A percentile compares a stretch with the other conserved stretches of the same genome.
These are phyloP conservation scores for Pythium utonaiense DNA, from an alignment of 352 stramenopile species.

Conservation along the genomic window DNA sequence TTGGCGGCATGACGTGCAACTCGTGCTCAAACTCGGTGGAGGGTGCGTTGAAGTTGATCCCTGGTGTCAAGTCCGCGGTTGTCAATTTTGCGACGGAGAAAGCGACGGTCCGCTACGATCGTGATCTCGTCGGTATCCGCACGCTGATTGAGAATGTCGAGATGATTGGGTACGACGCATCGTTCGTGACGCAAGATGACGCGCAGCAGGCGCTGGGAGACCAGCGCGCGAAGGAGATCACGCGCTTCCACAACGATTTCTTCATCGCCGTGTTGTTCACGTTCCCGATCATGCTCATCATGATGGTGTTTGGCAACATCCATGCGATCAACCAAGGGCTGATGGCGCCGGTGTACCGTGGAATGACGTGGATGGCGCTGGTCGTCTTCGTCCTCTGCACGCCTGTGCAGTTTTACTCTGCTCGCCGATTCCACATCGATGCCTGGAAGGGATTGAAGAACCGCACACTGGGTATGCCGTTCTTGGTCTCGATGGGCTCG, in stretches of 20 bases:
- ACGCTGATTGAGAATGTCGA: background rate
- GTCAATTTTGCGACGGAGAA: background rate
- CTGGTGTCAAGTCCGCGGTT: background rate
- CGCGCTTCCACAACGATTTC: background rate
- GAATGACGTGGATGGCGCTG: background rate
- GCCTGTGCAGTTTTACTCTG: background rate
- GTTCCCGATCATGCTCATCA: background rate
- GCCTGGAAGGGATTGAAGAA: conserved; percentile 80
- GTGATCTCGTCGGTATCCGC: background rate
- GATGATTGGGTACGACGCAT: background rate
- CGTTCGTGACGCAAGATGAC: background rate
- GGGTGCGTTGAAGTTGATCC: background rate
- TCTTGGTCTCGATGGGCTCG: conserved; percentile 94
- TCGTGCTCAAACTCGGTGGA: background rate
- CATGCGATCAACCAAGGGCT: background rate
- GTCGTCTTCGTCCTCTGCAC: background rate
- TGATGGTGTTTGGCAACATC: background rate
- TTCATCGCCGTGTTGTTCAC: background rate
- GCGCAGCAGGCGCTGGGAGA: conserved; percentile 43
- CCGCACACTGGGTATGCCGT: conserved; percentile 93
- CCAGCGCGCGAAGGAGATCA: background rate
- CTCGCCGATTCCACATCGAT: background rate
- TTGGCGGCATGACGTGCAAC: background rate
- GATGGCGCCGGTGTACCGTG: background rate
- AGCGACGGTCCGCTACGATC: background rate